Percentiles rank a stretch among this genome's conserved stretches.
Evolutionary conservation across 2,329 filamentous ascomycete genomes (phyloP).

Genomic region (Aureobasidium sp.): DNA sequence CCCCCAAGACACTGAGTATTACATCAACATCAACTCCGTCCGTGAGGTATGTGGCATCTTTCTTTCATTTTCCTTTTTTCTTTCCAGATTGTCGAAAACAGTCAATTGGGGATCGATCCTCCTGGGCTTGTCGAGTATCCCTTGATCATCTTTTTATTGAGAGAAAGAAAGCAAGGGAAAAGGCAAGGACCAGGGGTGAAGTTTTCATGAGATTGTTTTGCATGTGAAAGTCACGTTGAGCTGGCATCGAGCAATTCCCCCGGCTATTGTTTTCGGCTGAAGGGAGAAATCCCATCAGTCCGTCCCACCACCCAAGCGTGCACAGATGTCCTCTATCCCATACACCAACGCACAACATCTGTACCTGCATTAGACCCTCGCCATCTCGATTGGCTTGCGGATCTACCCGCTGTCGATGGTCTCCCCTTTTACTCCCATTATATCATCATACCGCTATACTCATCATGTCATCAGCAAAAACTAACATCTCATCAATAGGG

Average conservation of each 20-base stretch:
- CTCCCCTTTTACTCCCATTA: background rate
- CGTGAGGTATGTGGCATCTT: slow-evolving; percentile 73
- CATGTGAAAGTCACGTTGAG: slow-evolving; percentile 12
- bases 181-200: background rate
- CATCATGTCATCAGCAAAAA: background rate
- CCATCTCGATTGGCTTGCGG: slow-evolving; percentile 3
- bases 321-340: slow-evolving; percentile 10
- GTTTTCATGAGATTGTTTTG: slow-evolving; percentile 8
- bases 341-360: slow-evolving; percentile 16
- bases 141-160: slow-evolving; percentile 6
- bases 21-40: slow-evolving; percentile 99
- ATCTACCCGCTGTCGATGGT: slow-evolving; percentile 12
- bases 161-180: slow-evolving; percentile 8
- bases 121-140: slow-evolving; percentile 4
- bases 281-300: slow-evolving; percentile 14
- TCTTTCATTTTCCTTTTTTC: slow-evolving; percentile 14
- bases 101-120: background rate
- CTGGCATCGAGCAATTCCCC: slow-evolving; percentile 2
- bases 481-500: slow-evolving; percentile 49
- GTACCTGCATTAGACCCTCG: slow-evolving; percentile 9
- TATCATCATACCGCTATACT: background rate
- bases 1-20: slow-evolving; percentile 92
- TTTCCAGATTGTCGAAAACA: background rate
- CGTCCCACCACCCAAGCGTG: slow-evolving; percentile 3
- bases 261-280: slow-evolving; percentile 14